Evolutionary conservation across 345 rosid genomes (phyloP).

Genomic region (Eucalyptus lansdowneana): DNA sequence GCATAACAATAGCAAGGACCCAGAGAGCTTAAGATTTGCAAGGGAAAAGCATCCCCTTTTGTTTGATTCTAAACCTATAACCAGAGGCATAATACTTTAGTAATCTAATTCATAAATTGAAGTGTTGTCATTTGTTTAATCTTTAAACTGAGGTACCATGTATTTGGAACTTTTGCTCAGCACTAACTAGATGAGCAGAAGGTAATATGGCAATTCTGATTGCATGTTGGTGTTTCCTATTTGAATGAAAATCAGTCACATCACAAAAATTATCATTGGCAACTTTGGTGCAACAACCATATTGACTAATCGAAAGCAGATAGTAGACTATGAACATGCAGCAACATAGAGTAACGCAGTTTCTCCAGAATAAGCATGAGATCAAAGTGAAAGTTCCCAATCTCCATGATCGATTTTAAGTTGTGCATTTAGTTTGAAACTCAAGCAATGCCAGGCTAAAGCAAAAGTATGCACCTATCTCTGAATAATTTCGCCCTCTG

Average conservation of each 20-base stretch:
- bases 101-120: neutral
- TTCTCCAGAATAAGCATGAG: neutral
- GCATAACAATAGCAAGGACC: neutral
- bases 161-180: neutral
- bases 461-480: slow-evolving; percentile 43
- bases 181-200: neutral
- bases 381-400: neutral
- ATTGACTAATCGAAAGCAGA: neutral
- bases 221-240: neutral
- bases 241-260: neutral
- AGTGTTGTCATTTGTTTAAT: neutral
- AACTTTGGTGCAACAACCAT: neutral
- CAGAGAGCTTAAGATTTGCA: neutral
- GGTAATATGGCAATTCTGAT: neutral
- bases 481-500: slow-evolving; percentile 55
- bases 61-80: neutral
- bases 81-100: neutral
- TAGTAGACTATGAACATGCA: neutral
- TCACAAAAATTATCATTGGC: neutral
- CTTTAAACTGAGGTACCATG: neutral
- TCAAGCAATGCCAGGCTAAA: neutral
- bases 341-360: neutral
- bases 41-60: neutral
- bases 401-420: neutral
- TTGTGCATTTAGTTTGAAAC: neutral